Base-by-base conservation (phyloP, 2,329 filamentous ascomycete genomes). In the Colletotrichum tanaceti region DNA sequence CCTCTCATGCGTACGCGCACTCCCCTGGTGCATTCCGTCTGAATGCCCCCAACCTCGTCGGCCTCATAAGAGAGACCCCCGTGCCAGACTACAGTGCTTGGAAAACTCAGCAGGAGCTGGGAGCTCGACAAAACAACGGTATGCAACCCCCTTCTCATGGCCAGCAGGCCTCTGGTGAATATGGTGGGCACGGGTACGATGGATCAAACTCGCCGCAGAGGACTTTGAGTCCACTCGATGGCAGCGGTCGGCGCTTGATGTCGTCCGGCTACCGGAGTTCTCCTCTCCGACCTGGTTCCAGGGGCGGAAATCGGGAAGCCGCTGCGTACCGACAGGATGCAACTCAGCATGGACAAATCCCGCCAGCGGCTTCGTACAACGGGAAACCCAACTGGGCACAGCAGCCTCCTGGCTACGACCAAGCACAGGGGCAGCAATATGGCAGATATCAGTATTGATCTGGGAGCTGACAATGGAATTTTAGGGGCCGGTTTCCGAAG, bases 1-100 rank as follows among this genome's bases (percentile, higher is more conserved):
- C 88, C 0, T 87, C 92, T 1, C 87, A 91, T 28, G 85, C 88
- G 9, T 98, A 97, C 79, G 88, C 90, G 61, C 87, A 91, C 24
- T 85, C 88, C 10, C 97, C 96, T 78, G 88, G 90, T 63, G 87
- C 88, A 22, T 87, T 88, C 46, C 86, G 89, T 13, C 91, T 97
- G 73, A 91, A 87, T 71, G 82, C 93, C 0, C 83, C 89, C 41
- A 89, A 87, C 67, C 84, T 98, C 81, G 90, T 96, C 7, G 86
- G 88, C 39, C 83, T 98, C 47, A 83, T 99, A 24, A 87, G 89
- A 39, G 86, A 89, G 62, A 88, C 91, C 7, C 82, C 87, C 28
- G 83, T 96, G 11, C 92, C 91, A 0, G 86, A 88, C 70, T 87
- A 85, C 71, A 79, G 79, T 39, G 80, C 84, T 10, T 89, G 87